Base-by-base conservation (phyloP, 495 filamentous ascomycete species). In the Hypoxylon fuscum region DNA sequence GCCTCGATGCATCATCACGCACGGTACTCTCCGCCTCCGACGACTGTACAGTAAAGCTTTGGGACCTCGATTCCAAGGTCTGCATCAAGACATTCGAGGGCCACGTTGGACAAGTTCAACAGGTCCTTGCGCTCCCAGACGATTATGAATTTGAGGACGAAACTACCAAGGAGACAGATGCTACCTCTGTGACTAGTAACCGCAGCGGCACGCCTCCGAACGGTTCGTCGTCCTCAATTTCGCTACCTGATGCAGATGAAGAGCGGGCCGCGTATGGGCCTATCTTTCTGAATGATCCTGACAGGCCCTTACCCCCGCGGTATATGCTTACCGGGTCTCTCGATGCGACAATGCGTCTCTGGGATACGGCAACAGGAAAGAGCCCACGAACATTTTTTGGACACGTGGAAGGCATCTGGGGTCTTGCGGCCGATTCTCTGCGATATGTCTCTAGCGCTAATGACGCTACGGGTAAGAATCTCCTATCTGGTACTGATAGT, bases 61-160 rank as follows among this genome's bases (percentile, higher is more conserved):
- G 93, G 93, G 91, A 97, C 69, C 79, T 99, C 15, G 93, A 97
- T 70, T 90, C 88, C 8, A 87, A 85, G 60, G 72, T 78, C 8
- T 93, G 90, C 66, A 85, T 97, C 61, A 83, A 86, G 44, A 88
- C 86, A 1, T 97, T 93, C 71, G 85, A 94, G 64, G 93, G 93
- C n/a, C 95, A 98, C 63, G 91, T 97, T 20, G 95, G 93, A 23
- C 93, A 96, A 59, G 94, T 98, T 1, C 96, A 98, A 68, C 92
- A 96, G 68, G 88, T 97, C 10, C 75, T 95, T 17, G 82, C 88
- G 1, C 77, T 98, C 32, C 91, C 94, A 0, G 78, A 86, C 17
- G 93, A 96, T 62, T 95, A 93, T 58, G 92, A 96, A 61, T 85
- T 93, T n/a, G 92, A 96, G 64, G 85, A 88, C 12, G 84, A 86